Conservation (phyloP, 805 yeast species). For the Ogataea siamensis region DNA sequence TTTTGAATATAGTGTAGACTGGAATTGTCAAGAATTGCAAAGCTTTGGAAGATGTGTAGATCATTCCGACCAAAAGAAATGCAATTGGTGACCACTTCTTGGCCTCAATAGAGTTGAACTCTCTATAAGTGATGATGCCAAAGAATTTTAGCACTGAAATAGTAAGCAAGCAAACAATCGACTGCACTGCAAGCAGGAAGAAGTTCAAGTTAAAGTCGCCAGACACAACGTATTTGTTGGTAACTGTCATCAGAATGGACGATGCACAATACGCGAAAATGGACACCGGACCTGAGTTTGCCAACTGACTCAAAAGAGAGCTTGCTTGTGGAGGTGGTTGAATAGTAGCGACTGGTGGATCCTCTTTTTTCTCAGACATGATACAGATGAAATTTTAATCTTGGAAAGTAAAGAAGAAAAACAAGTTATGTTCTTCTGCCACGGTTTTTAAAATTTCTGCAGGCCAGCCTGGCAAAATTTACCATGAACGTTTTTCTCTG, state of each 20-base stretch:
- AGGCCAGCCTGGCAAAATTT: conserved; percentile 13
- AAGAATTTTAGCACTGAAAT: conserved; percentile 69
- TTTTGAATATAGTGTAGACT: conserved; percentile 96
- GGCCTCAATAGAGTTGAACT: conserved; percentile 82
- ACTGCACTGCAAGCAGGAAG: conserved; percentile 84
- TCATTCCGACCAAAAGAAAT: conserved; percentile 83
- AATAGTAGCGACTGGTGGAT: conserved; percentile 25
- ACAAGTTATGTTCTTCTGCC: conserved; percentile 6
- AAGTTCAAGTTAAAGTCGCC: conserved; percentile 80
- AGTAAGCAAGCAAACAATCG: conserved; percentile 74
- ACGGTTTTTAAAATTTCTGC: conserved; percentile 8
- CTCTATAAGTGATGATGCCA: conserved; percentile 82
- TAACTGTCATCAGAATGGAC: conserved; percentile 95
- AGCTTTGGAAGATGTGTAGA: conserved; percentile 95
- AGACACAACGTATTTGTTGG: conserved; percentile 90
- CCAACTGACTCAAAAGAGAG: conserved; percentile 27
- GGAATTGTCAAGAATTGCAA: conserved; percentile 89
- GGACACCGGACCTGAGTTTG: conserved; percentile 63
- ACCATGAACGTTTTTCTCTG: conserved; percentile 2
- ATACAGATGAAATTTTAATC: not conserved
- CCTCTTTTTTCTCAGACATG: conserved; percentile 32
- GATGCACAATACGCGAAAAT: conserved; percentile 85
- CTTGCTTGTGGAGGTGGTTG: conserved; percentile 19
- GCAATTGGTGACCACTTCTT: conserved; percentile 97
- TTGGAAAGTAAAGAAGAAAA: conserved; percentile 2